These are phyloP conservation scores for Mortierella sp. DNA, from an alignment of 371 early-diverging fungal genomes.

Conservation along the genomic window DNA sequence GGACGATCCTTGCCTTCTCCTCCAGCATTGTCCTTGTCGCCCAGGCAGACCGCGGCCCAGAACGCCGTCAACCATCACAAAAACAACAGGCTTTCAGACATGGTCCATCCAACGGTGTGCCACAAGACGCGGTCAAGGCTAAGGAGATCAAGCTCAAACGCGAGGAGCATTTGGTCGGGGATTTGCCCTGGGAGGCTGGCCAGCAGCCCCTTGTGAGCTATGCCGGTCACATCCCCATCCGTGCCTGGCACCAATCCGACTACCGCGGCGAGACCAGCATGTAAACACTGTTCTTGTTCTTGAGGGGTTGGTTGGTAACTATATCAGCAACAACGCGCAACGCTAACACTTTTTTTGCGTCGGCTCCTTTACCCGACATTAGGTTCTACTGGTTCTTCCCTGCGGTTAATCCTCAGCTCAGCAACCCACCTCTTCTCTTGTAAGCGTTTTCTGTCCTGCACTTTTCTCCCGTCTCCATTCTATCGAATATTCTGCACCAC, in stretches of 20 bases:
- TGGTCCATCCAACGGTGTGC: not conserved
- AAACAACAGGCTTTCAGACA: not conserved
- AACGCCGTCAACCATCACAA: not conserved
- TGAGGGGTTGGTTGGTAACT: not conserved
- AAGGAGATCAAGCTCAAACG: constrained; percentile 14
- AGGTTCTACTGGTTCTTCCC: constrained; percentile 81
- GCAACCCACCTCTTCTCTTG: constrained; percentile 64
- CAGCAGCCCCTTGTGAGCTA: constrained; percentile 69
- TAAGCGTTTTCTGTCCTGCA: constrained; percentile 26
- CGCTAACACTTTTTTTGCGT: constrained; percentile 10
- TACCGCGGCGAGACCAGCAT: constrained; percentile 58
- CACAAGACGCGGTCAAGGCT: not conserved
- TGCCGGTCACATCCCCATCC: constrained; percentile 69
- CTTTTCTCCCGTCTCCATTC: constrained; percentile 1
- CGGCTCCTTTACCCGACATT: constrained; percentile 21
- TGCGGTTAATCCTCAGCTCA: constrained; percentile 63
- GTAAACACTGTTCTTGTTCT: constrained; percentile 22
- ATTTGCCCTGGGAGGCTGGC: constrained; percentile 67
- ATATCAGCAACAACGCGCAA: not conserved
- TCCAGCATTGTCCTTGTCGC: not conserved
- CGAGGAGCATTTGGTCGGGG: constrained; percentile 60
- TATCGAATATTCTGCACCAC: too few species aligned
- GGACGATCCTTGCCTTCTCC: constrained; percentile 14
- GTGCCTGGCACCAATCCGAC: constrained; percentile 58
- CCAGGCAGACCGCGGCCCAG: not conserved